phyloP scores from a whole-genome alignment of 2,329 filamentous ascomycete genomes.

The Arthrobotrys conoides region DNA sequence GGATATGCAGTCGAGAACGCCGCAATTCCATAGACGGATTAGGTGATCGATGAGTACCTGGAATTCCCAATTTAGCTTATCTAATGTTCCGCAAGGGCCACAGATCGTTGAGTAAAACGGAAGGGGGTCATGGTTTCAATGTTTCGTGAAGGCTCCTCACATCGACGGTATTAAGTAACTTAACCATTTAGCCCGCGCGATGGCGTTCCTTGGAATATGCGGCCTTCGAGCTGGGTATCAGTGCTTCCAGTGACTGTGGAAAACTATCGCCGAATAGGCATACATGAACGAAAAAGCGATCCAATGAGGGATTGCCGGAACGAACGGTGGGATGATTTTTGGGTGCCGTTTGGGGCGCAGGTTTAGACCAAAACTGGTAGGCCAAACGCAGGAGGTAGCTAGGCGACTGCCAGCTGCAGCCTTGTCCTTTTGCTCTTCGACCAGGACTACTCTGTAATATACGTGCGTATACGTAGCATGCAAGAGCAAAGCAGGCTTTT shows the following conservation, averaged over 20 bases:
- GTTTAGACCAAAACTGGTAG: slow-evolving; percentile 55
- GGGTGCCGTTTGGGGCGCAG: slow-evolving; percentile 34
- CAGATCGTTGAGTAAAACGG: slow-evolving; percentile 40
- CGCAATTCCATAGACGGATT: slow-evolving; percentile 39
- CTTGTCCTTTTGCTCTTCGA: slow-evolving; percentile 27
- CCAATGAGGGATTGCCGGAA: slow-evolving; percentile 43
- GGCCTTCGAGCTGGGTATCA: slow-evolving; percentile 12
- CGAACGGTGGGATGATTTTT: slow-evolving; percentile 55
- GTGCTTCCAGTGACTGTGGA: slow-evolving; percentile 20
- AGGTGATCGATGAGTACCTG: slow-evolving; percentile 33
- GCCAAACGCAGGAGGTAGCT: slow-evolving; percentile 49
- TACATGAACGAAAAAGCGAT: slow-evolving; percentile 29
- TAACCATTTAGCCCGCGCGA: slow-evolving; percentile 39
- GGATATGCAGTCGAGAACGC: slow-evolving; percentile 12
- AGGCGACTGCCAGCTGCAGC: slow-evolving; percentile 46
- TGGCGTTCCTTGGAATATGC: slow-evolving; percentile 54
- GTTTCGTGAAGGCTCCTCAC: slow-evolving; percentile 39
- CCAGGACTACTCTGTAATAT: neutral
- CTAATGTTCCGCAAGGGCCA: slow-evolving; percentile 34
- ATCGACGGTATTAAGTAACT: slow-evolving; percentile 55
- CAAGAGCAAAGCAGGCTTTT: neutral
- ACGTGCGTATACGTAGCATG: neutral
- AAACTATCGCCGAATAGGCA: slow-evolving; percentile 58
- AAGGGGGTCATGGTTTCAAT: slow-evolving; percentile 12
- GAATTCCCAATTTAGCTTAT: slow-evolving; percentile 40